Evolutionary conservation across 371 early-diverging fungal genomes (phyloP).

Genomic region (Mortierella sp.): DNA sequence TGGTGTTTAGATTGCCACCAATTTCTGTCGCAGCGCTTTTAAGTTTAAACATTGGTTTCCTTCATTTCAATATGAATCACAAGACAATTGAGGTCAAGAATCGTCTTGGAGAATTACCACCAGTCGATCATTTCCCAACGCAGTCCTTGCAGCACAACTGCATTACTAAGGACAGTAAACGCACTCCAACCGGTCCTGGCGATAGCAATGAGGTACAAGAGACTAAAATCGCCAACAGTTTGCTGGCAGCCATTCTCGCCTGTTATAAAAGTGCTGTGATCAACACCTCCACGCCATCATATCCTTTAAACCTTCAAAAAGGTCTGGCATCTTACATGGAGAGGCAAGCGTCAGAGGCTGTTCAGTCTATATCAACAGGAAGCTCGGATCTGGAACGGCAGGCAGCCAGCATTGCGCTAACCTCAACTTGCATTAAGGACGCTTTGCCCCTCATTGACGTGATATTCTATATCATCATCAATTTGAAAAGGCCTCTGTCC

Average conservation of each 20-base stretch:
- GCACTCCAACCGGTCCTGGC: background rate
- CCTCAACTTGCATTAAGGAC: background rate
- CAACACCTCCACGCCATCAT: background rate
- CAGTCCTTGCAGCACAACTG: background rate
- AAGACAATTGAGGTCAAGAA: constrained; percentile 8
- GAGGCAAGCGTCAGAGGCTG: background rate
- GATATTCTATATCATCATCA: constrained; percentile 27
- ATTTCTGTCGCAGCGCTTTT: background rate
- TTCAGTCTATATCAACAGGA: constrained; percentile 12
- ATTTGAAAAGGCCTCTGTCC: constrained; percentile 8
- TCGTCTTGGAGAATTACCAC: background rate
- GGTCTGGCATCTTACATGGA: constrained; percentile 4
- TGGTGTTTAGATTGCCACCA: constrained; percentile 18
- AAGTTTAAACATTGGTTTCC: background rate
- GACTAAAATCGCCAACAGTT: constrained; percentile 12
- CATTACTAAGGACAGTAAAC: background rate
- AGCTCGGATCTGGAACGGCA: background rate
- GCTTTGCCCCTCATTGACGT: background rate
- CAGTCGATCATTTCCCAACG: background rate
- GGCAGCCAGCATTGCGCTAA: constrained; percentile 9
- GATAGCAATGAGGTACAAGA: background rate
- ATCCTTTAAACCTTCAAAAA: constrained; percentile 2
- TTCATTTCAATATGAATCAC: constrained; percentile 31
- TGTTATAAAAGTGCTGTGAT: constrained; percentile 26
- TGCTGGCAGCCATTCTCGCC: constrained; percentile 35